These are phyloP conservation scores for Suhomyces kilbournensis DNA, from an alignment of 805 yeast species.

Conservation along the genomic window DNA sequence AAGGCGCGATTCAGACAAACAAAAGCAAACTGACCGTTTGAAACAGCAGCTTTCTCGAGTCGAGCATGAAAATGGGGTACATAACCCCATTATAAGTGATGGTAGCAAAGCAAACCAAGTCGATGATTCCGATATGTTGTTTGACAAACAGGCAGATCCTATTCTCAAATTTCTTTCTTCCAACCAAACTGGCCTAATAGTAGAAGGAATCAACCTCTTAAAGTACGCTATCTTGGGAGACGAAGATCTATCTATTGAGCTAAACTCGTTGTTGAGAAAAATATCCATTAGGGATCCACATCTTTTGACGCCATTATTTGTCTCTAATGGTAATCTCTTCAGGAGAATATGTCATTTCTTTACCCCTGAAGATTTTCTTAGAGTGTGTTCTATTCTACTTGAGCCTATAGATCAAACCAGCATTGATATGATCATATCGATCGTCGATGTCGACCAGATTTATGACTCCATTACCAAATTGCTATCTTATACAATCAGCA, in stretches of 20 bases:
- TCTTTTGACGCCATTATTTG: conserved; percentile 30
- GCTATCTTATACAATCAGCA: conserved; percentile 29
- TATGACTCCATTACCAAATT: conserved; percentile 27
- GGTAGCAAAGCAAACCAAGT: too few species aligned
- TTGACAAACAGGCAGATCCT: conserved; percentile 30
- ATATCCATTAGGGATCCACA: conserved; percentile 30
- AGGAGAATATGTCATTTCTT: conserved; percentile 25
- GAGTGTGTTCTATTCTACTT: conserved; percentile 26
- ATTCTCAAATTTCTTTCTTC: conserved; percentile 36
- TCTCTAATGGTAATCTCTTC: conserved; percentile 22
- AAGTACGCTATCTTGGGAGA: conserved; percentile 37
- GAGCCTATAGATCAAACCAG: conserved; percentile 19
- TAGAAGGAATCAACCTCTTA: conserved; percentile 37
- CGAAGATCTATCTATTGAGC: conserved; percentile 29
- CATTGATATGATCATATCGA: conserved; percentile 20
- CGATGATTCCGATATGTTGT: conserved; percentile 1
- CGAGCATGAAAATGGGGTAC: background rate
- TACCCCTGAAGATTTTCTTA: conserved; percentile 31
- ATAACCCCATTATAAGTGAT: background rate
- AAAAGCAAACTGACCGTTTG: background rate
- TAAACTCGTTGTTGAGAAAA: conserved; percentile 19
- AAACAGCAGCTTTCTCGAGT: background rate
- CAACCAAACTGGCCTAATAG: conserved; percentile 22
- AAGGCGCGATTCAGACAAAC: background rate
- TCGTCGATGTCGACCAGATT: conserved; percentile 25